Base-by-base conservation (phyloP, 805 yeast species). In the Candida jianshihensis region DNA sequence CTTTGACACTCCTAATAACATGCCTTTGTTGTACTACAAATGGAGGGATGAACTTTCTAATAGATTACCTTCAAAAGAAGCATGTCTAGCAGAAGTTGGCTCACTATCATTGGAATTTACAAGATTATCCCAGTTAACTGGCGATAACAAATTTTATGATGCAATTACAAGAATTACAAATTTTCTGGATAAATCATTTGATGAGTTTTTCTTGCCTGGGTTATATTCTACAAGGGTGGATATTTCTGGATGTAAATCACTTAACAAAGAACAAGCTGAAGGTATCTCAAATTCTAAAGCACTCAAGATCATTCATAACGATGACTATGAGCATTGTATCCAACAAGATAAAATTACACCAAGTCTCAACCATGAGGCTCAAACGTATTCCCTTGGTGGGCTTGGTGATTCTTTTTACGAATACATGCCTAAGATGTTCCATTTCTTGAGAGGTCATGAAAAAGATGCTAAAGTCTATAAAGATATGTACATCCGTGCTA, bases 1-100 rank as follows among this genome's bases (percentile, higher is more conserved):
- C 0, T 76, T 73, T 46, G 81, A 76, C 43, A 74, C 81, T 0
- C 79, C 79, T 13, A 73, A 74, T 43, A 59, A 70, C 30, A 60
- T 76, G 58, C 82, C 82, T 4, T 38, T 70, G 9, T 45, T 71
- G 16, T 63, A 59, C 36, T 73, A 61, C 44, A 55, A 60, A 12
- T 71, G 77, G 70, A 52, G 56, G 19, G 56, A 63, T 4, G 49
- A 49, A 15, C 48, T 55, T 6, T 49, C 49, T 10, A 65, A 63
- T 36, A 55, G 65, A 42, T 60, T 62, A 37, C 64, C 73, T 1
- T 55, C 66, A 13, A 54, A 44, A 36, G 42, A 47, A 18, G 53
- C 63, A 2, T 49, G 63, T 6, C 44, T 68, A 6, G 71, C 79
- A 2, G 75, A 71, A 35, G 48, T 74, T 33, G 73, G 72, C 2